Evolutionary conservation across 2,329 filamentous ascomycete species (phyloP).

Genomic region (Monilinia fructigena): DNA sequence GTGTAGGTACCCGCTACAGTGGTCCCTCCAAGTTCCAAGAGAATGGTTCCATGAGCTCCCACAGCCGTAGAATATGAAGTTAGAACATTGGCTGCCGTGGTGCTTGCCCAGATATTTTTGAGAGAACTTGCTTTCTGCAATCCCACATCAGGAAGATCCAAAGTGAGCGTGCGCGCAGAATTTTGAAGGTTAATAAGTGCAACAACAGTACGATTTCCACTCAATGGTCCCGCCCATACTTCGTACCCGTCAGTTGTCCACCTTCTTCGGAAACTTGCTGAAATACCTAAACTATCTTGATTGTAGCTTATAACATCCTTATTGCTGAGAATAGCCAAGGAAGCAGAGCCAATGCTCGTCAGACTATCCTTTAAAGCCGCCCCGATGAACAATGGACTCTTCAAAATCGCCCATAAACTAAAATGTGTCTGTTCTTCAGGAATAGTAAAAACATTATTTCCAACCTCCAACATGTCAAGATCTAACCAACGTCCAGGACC

Average conservation of each 20-base stretch:
- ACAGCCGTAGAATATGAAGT: conserved; percentile 32
- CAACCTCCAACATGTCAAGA: conserved; percentile 46
- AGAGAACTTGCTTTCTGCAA: conserved; percentile 30
- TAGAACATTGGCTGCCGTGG: conserved; percentile 23
- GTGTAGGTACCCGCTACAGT: conserved; percentile 27
- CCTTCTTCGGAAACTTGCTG: conserved; percentile 32
- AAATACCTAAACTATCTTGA: conserved; percentile 33
- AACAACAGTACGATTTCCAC: conserved; percentile 30
- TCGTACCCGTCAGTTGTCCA: conserved; percentile 36
- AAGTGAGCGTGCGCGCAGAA: conserved; percentile 27
- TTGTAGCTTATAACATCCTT: conserved; percentile 34
- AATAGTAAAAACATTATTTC: conserved; percentile 42
- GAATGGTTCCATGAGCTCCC: conserved; percentile 32
- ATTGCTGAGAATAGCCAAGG: conserved; percentile 32
- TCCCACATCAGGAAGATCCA: conserved; percentile 35
- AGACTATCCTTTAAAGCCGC: conserved; percentile 32
- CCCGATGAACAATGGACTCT: conserved; percentile 38
- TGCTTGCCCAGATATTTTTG: conserved; percentile 34
- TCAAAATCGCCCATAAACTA: conserved; percentile 45
- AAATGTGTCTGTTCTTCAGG: conserved; percentile 46
- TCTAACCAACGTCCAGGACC: conserved; percentile 45
- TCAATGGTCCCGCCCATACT: conserved; percentile 34
- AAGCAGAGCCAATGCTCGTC: conserved; percentile 26
- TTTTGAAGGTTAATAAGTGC: conserved; percentile 33
- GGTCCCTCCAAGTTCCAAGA: conserved; percentile 30